A percentile compares a stretch with the other conserved stretches of the same genome.
Conservation (phyloP, 768 basidiomycete genomes). For the Kwoniella heveanensis region DNA sequence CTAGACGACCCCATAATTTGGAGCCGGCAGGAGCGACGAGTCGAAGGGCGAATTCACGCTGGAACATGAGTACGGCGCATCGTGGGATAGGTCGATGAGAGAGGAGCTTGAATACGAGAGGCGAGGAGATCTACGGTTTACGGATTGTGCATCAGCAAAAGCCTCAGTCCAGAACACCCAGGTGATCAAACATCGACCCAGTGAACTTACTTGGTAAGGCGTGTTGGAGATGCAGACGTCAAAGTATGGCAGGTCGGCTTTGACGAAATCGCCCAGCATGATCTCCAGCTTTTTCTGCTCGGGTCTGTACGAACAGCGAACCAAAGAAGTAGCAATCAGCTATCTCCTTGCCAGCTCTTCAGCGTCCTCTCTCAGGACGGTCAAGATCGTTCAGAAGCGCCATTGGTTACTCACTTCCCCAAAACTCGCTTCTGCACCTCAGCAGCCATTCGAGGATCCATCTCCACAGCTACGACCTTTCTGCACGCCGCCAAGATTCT, state of each 20-base stretch:
- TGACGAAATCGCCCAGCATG: conserved; percentile 96
- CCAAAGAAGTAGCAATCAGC: conserved; percentile 7
- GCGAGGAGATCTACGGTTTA: conserved; percentile 93
- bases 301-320: conserved; percentile 65
- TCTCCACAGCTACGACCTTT: conserved; percentile 87
- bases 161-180: too few species aligned
- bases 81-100: conserved; percentile 94
- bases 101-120: conserved; percentile 92
- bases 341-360: not conserved
- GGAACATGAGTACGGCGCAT: conserved; percentile 98
- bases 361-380: too few species aligned
- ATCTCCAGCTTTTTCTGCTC: conserved; percentile 94
- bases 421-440: conserved; percentile 95
- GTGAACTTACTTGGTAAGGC: conserved; percentile 74
- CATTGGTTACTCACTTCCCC: conserved; percentile 91
- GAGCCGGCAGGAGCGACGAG: conserved; percentile 83
- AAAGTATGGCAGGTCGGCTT: conserved; percentile 96
- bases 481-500: conserved; percentile 90
- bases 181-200: too few species aligned
- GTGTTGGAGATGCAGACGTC: conserved; percentile 99
- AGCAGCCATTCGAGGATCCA: conserved; percentile 96
- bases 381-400: too few species aligned
- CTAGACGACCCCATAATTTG: conserved; percentile 86
- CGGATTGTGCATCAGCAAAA: too few species aligned
- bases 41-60: conserved; percentile 94